Conservation (phyloP, 2,329 filamentous ascomycete genomes). For the Fusarium armeniacum region DNA sequence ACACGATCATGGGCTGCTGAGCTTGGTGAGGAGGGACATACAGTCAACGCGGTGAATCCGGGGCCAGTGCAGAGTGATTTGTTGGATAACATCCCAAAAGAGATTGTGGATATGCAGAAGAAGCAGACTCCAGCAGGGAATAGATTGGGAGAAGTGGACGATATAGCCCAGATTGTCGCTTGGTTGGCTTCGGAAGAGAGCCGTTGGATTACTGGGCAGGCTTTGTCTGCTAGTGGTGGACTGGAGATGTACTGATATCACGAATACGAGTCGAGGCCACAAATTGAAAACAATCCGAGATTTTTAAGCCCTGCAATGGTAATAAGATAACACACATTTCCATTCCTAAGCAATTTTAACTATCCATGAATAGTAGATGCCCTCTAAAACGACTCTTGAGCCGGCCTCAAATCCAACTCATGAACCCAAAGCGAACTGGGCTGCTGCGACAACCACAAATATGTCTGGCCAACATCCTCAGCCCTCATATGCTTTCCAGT, state of each 20-base stretch:
- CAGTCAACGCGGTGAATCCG: constrained; percentile 72
- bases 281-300: rapidly evolving
- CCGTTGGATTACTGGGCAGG: constrained; percentile 68
- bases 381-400: constrained; percentile 31
- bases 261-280: background rate
- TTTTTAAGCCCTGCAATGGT: background rate
- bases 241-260: constrained; percentile 26
- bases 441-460: constrained; percentile 59
- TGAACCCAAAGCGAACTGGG: constrained; percentile 39
- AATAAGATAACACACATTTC: background rate
- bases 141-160: constrained; percentile 65
- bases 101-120: constrained; percentile 35
- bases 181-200: constrained; percentile 66
- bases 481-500: constrained; percentile 69
- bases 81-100: constrained; percentile 58
- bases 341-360: too few species aligned
- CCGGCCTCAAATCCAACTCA: constrained; percentile 42
- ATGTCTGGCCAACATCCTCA: constrained; percentile 69
- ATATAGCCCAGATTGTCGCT: constrained; percentile 69
- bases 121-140: constrained; percentile 64
- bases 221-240: constrained; percentile 66
- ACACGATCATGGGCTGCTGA: constrained; percentile 72
- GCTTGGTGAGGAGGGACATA: constrained; percentile 62
- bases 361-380: too few species aligned
- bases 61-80: constrained; percentile 72